Percentiles rank a stretch among this genome's conserved stretches.
Conservation (phyloP, 2,329 filamentous ascomycete genomes). For the Alternaria consortialis region DNA sequence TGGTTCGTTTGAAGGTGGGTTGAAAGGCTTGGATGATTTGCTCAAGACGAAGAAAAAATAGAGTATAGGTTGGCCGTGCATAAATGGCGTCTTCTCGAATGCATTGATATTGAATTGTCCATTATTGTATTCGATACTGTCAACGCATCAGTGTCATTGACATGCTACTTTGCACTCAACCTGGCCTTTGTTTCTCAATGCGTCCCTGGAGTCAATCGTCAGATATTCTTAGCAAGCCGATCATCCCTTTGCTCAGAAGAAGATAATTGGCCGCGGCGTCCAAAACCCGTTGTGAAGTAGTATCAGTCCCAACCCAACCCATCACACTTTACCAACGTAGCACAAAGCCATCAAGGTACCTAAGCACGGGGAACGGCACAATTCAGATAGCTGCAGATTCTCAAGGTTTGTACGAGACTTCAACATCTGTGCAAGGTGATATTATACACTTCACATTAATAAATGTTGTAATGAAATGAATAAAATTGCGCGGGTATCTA, state of each 20-base stretch:
- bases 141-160: neutral
- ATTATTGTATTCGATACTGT: neutral
- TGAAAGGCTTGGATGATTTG: slow-evolving; percentile 65
- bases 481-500: neutral
- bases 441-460: neutral
- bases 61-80: neutral
- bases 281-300: neutral
- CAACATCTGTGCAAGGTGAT: neutral
- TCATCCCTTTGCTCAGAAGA: neutral
- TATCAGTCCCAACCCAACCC: neutral
- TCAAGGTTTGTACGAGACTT: neutral
- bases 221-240: neutral
- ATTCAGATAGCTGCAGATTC: neutral
- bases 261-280: neutral
- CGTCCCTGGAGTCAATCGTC: neutral
- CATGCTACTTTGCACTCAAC: neutral
- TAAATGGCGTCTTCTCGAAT: neutral
- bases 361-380: neutral
- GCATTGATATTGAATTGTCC: neutral
- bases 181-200: neutral
- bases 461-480: neutral
- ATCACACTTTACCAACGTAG: neutral
- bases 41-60: slow-evolving; percentile 29
- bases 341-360: slow-evolving; percentile 12
- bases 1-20: slow-evolving; percentile 76